Base-by-base conservation (phyloP, 805 yeast genomes). In the Cyberlindnera mrakii region DNA sequence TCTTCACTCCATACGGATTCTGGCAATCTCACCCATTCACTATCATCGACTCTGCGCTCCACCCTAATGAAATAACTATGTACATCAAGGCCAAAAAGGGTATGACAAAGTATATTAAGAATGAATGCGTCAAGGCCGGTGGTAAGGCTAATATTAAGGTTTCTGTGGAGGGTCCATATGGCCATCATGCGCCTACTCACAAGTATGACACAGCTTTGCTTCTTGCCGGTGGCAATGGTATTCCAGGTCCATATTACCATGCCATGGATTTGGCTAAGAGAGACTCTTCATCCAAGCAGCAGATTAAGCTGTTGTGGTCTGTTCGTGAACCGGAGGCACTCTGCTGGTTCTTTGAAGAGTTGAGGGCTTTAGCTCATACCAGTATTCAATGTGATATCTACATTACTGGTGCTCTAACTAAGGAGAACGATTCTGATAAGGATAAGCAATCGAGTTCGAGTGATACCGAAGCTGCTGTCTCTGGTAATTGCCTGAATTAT, bases 11-110 rank as follows among this genome's bases (percentile, higher is more conserved):
- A 16, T 55, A 63, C 3, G 62, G 70, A 32, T 78, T 81, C 58
- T 81, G 82, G 80, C 87, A 83, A 58, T 75, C 83, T 5, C 89
- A 84, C 58, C 91, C 91, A 4, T 83, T 85, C 62, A 80, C 90
- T 1, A 60, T 76, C 6, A 64, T 75, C 33, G 70, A 69, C 39
- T 63, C 74, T 4, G 59, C 59, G 6, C 59, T 63, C 2, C 60
- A 65, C 35, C 63, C 64, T 32, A 63, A 66, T 46, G 60, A 63
- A 37, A 54, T 77, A 9, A 61, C 66, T 2, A 62, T 75, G 39
- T 70, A 65, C 50, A 68, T 76, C 52, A 77, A 74, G 54, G 72
- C 71, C 16, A 77, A 78, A 57, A 69, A 69, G n/a, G 88, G 87
- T 45, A 59, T 78, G 41, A 79, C 87, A n/a, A 67, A 57, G 36